Evolutionary conservation across 208 protist species (phyloP).

Genomic region (Zelonia costaricensis): DNA sequence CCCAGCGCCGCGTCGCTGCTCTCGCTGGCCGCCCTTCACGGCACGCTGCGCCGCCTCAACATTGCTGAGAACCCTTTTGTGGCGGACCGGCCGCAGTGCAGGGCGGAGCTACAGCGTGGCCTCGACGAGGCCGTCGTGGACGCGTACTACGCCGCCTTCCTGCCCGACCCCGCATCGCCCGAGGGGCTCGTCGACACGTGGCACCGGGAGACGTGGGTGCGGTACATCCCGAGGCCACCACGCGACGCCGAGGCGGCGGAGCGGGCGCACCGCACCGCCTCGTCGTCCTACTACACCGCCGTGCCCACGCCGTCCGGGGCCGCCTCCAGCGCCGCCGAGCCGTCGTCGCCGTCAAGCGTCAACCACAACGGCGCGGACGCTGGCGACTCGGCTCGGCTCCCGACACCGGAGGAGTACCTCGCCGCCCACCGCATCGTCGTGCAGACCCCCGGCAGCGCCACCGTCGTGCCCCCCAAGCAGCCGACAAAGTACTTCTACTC

Average conservation of each 20-base stretch:
- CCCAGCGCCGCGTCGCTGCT: slow-evolving; percentile 33
- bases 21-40: slow-evolving; percentile 58
- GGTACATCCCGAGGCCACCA: slow-evolving; percentile 13
- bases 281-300: slow-evolving; percentile 5
- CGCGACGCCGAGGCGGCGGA: slow-evolving; percentile 18
- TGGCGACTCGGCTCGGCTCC: slow-evolving; percentile 1
- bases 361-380: neutral
- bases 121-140: slow-evolving; percentile 68
- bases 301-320: neutral
- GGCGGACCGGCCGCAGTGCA: slow-evolving; percentile 21
- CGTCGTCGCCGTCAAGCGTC: no score
- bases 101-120: slow-evolving; percentile 22
- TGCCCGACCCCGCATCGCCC: neutral
- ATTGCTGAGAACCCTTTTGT: slow-evolving; percentile 65
- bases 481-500: slow-evolving; percentile 66
- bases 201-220: slow-evolving; percentile 22
- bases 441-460: slow-evolving; percentile 1
- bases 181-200: slow-evolving; percentile 8
- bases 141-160: slow-evolving; percentile 45
- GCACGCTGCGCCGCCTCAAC: slow-evolving; percentile 63
- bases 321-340: no score
- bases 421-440: slow-evolving; percentile 15
- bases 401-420: slow-evolving; percentile 13
- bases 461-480: slow-evolving; percentile 54
- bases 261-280: neutral